Evolutionary conservation across 1,139 yeast species (phyloP), one percentile per base, ranked within the genome.

Genomic region (Magnusiomyces tetraspermus): DNA sequence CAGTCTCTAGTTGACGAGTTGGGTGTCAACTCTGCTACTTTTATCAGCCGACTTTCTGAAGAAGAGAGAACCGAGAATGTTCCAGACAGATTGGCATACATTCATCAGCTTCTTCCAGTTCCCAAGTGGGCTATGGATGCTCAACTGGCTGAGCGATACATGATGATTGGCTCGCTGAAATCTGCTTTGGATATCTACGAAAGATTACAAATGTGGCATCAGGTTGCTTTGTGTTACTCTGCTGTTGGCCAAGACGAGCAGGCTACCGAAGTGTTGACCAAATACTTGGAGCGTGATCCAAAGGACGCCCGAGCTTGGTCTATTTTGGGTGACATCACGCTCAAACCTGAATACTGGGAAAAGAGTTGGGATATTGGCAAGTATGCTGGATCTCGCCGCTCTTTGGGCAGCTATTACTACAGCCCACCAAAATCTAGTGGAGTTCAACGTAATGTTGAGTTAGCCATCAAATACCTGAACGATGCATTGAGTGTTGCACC

Each of bases 131-230:
- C 79, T 1, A 74, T 92, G 77, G 97, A 92, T 67, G 76, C 82
- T 1, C 77, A 78, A 52, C 73, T 94, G 54, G 98, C 98, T 1
- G 94, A 88, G 62, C 83, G 87, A 65, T 85, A 84, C 65, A 80
- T 90, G 82, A 82, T 94, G 2, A 68, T 94, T 50, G 97, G 98
- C 48, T 82, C 87, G 19, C 71, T 89, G 50, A 82, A 82, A 59
- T 85, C 96, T 10, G 98, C 99, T 0, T 76, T 90, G 51, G 96
- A 87, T 55, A 87, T 92, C 28, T 94, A 89, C 65, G 89, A 85
- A 63, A 74, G 97, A 57, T 72, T 94, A 52, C 78, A 82, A 48
- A 71, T 88, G 75, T 76, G 80, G 63, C 80, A 85, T 51, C 97
- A 92, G 61, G 86, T 87, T 23, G 97, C 97, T 0, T 71, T 92